Percentiles rank a stretch among this genome's conserved stretches.
Evolutionary conservation across 2,329 filamentous ascomycete species (phyloP).

Genomic region (Botrytis sinoallii): DNA sequence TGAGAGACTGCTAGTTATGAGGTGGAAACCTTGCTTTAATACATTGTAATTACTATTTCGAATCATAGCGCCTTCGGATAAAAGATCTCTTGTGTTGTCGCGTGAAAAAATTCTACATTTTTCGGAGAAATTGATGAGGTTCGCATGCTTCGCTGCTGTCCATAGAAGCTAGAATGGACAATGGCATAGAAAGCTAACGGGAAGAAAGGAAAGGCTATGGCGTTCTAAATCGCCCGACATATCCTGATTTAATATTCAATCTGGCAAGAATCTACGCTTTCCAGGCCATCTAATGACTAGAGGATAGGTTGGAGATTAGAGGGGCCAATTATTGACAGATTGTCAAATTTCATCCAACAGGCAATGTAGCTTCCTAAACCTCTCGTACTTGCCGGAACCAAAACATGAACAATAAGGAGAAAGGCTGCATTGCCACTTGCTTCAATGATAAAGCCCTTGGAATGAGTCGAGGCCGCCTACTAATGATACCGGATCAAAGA

Average conservation of each 20-base stretch:
- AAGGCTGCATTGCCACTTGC: not conserved
- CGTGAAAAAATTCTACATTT: not conserved
- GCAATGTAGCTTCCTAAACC: not conserved
- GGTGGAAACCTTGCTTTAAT: not conserved
- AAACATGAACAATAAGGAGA: not conserved
- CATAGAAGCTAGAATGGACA: not conserved
- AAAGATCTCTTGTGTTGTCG: not conserved
- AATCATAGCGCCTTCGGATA: not conserved
- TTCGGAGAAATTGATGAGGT: not conserved
- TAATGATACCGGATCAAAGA: no score
- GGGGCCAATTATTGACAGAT: not conserved
- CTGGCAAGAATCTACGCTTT: not conserved
- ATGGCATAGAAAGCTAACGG: not conserved
- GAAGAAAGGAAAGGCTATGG: not conserved
- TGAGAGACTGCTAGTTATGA: not conserved
- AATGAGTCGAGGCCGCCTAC: no score
- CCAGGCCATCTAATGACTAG: no score
- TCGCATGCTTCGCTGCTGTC: not conserved
- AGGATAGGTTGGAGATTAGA: no score
- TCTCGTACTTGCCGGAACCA: not conserved
- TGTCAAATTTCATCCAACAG: not conserved
- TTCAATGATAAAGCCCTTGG: not conserved
- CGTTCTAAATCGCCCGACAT: not conserved
- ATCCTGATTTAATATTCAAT: not conserved
- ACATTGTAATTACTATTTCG: not conserved